These are phyloP conservation scores for Pilobolus umbonatus DNA, from an alignment of 192 early-diverging fungal species.

Conservation along the genomic window DNA sequence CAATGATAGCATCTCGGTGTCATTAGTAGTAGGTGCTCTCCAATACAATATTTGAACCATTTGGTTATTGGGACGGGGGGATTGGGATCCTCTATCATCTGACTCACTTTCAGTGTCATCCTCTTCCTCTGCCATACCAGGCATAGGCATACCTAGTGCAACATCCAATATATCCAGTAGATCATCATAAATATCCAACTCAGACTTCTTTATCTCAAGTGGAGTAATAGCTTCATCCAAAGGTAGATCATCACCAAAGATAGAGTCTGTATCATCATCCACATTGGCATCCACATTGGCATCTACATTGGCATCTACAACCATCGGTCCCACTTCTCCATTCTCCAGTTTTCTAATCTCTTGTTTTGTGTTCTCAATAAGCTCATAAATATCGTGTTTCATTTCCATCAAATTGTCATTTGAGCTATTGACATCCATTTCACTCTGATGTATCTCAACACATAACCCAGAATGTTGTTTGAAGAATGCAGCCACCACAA, in stretches of 20 bases:
- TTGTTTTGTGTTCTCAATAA: constrained; percentile 5
- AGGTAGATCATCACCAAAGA: constrained; percentile 20
- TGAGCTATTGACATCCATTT: constrained; percentile 68
- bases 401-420: constrained; percentile 70
- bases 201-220: constrained; percentile 10
- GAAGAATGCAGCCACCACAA: constrained; percentile 65
- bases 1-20: constrained; percentile 10
- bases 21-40: constrained; percentile 39
- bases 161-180: constrained; percentile 41
- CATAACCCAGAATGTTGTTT: constrained; percentile 69
- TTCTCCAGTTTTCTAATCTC: constrained; percentile 1
- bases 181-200: constrained; percentile 30
- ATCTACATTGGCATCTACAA: neutral
- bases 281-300: neutral
- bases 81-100: too few species aligned
- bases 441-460: constrained; percentile 68
- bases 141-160: constrained; percentile 47
- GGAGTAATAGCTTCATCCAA: constrained; percentile 11
- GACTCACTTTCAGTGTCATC: constrained; percentile 4
- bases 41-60: constrained; percentile 51
- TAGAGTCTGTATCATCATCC: constrained; percentile 19
- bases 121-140: constrained; percentile 23
- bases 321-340: neutral
- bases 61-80: constrained; percentile 47
- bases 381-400: constrained; percentile 39